Conservation (phyloP, 345 rosid genomes). For the Sisymbrium irio region DNA sequence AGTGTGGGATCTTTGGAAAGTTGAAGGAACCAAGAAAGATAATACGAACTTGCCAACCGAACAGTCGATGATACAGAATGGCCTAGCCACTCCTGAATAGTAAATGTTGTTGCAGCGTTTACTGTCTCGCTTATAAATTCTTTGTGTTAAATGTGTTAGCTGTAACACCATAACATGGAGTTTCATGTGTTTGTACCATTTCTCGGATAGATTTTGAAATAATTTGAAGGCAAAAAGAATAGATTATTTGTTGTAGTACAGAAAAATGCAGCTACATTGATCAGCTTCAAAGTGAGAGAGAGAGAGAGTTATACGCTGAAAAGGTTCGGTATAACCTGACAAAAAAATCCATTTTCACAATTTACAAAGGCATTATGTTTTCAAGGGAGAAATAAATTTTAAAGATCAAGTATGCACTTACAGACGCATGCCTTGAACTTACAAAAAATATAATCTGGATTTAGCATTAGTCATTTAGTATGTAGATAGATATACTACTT, state of each 20-base stretch:
- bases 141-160: slow-evolving; percentile 10
- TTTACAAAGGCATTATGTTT: too few relatives aligned
- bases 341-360: too few relatives aligned
- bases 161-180: not conserved
- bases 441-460: too few relatives aligned
- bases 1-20: slow-evolving; percentile 71
- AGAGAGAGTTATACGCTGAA: not conserved
- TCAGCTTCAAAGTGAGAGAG: too few relatives aligned
- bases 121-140: not conserved
- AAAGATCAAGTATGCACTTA: too few relatives aligned
- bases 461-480: too few relatives aligned
- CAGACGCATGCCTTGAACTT: too few relatives aligned
- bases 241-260: not conserved
- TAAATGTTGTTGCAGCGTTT: slow-evolving; percentile 20
- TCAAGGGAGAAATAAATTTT: too few relatives aligned
- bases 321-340: too few relatives aligned
- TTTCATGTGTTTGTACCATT: slow-evolving; percentile 18
- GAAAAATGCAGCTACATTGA: not conserved
- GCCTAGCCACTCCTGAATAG: slow-evolving; percentile 24
- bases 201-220: slow-evolving; percentile 9
- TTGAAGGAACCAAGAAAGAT: slow-evolving; percentile 63
- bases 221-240: not conserved
- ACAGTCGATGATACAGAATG: slow-evolving; percentile 34
- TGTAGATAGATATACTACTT: too few relatives aligned
- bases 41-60: slow-evolving; percentile 62